Percentiles rank a stretch among this genome's conserved stretches.
Evolutionary conservation across 2,329 filamentous ascomycete genomes (phyloP).

Genomic region (Colletotrichum australisinense): DNA sequence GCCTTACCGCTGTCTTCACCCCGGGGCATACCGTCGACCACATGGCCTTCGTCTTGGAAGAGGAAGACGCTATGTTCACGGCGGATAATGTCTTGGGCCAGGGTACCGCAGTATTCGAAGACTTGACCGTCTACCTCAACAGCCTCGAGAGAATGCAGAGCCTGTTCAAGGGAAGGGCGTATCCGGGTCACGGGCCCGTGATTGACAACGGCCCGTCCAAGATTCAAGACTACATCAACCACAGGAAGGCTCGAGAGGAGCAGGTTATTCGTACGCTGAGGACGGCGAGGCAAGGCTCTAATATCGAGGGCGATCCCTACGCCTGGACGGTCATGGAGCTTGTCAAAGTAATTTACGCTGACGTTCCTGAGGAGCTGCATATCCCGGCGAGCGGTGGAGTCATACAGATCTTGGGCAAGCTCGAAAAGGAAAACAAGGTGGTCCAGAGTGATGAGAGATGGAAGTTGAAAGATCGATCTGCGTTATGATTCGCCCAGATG

Average conservation of each 20-base stretch:
- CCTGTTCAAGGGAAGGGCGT: slow-evolving; percentile 76
- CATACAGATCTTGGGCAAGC: slow-evolving; percentile 81
- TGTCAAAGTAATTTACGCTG: slow-evolving; percentile 87
- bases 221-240: slow-evolving; percentile 85
- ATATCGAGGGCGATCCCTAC: slow-evolving; percentile 40
- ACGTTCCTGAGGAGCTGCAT: slow-evolving; percentile 81
- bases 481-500: slow-evolving; percentile 45
- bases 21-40: slow-evolving; percentile 85
- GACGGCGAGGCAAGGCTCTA: slow-evolving; percentile 40
- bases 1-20: slow-evolving; percentile 70
- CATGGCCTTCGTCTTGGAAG: slow-evolving; percentile 79
- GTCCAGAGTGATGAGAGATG: slow-evolving; percentile 51
- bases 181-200: slow-evolving; percentile 88
- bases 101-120: slow-evolving; percentile 87
- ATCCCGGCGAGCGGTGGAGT: slow-evolving; percentile 81
- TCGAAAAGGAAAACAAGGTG: slow-evolving; percentile 79
- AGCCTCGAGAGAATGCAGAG: slow-evolving; percentile 77
- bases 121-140: slow-evolving; percentile 74
- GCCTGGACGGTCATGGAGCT: slow-evolving; percentile 81
- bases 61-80: slow-evolving; percentile 88
- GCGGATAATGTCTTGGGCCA: slow-evolving; percentile 91
- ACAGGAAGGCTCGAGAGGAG: slow-evolving; percentile 82
- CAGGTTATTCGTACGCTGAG: slow-evolving; percentile 77
- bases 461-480: slow-evolving; percentile 55
- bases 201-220: slow-evolving; percentile 78